Evolutionary conservation across 148 eudicot genomes (phyloP), one percentile per base, ranked within the genome.

Genomic region (Amaranthus hypochondriacus): DNA sequence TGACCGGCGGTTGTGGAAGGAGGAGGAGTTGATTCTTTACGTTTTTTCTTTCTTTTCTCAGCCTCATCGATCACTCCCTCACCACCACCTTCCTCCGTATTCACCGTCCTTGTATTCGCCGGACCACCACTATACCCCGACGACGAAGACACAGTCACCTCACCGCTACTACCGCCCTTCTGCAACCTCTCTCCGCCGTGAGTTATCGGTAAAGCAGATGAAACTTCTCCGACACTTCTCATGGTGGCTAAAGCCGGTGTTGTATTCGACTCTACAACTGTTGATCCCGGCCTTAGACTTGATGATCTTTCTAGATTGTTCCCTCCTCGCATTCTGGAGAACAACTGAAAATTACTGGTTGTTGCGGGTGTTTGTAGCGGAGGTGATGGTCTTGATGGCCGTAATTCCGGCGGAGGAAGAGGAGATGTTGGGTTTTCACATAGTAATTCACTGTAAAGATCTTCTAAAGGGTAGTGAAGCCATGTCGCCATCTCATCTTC

Each of bases 401-500:
- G 68, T n/a, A 7, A 69, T 67, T 6, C 66, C 14, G 13, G 63
- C 72, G 18, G 76, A 9, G 61, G 70, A 56, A 2, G 83, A 3
- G 71, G 75, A 43, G 56, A 69, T n/a, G 66, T 3, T 11, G 81
- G 77, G 5, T 67, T 59, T 10, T 83, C 76, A 44, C 71, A 75
- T 42, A 86, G 75, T 43, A 87, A 71, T 72, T 87, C 90, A 43
- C 81, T 50, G 63, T 88, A 86, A 55, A 89, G 69, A 58, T 89
- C 83, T 3, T 89, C 92, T 5, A 79, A 50, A 0, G 93, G 91
- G 69, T 74, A 86, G 49, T 91, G 91, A 47, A 91, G 83, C 97
- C 97, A 91, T 0, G 91, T 74, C 9, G 86, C 83, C 93, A 87
- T 86, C 78, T 89, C 97, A 18, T 87, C 91, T 50, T 89, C 93